A percentile compares a stretch with the other conserved stretches of the same genome.
phyloP scores from a whole-genome alignment of 2,329 filamentous ascomycete genomes.

The Beauveria pseudobassiana region DNA sequence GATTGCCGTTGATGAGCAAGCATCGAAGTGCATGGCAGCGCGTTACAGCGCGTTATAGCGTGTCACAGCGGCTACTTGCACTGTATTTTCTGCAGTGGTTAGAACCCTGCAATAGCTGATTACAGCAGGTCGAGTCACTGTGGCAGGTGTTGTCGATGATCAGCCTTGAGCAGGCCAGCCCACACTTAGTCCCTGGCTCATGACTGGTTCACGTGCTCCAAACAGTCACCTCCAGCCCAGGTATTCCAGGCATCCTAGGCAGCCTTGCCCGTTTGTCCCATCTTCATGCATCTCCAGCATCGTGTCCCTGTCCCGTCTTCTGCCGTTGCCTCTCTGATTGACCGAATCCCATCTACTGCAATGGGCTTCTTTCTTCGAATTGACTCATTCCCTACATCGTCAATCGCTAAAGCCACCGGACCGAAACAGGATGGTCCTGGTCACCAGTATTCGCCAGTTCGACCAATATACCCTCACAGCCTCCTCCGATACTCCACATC shows the following conservation, averaged over 20 bases:
- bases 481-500: not conserved
- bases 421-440: too few relatives aligned
- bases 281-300: not conserved
- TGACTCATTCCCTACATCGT: not conserved
- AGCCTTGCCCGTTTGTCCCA: not conserved
- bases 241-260: not conserved
- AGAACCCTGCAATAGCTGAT: not conserved
- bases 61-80: too few relatives aligned
- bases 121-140: not conserved
- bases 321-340: not conserved
- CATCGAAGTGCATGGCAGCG: not conserved
- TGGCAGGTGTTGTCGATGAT: not conserved
- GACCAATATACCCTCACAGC: not conserved
- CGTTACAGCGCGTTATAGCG: not conserved
- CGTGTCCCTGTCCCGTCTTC: not conserved
- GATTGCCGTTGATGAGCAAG: not conserved
- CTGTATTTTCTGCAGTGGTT: not conserved
- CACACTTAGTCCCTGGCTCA: too few relatives aligned
- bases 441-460: not conserved
- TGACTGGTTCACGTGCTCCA: not conserved
- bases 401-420: not conserved
- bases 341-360: not conserved
- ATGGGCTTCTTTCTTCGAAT: not conserved
- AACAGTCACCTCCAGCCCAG: not conserved
- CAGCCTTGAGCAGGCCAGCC: not conserved